A percentile compares a stretch with the other conserved stretches of the same genome.
Evolutionary conservation across 2,329 filamentous ascomycete species (phyloP).

Genomic region (Hansfordia pulvinata): DNA sequence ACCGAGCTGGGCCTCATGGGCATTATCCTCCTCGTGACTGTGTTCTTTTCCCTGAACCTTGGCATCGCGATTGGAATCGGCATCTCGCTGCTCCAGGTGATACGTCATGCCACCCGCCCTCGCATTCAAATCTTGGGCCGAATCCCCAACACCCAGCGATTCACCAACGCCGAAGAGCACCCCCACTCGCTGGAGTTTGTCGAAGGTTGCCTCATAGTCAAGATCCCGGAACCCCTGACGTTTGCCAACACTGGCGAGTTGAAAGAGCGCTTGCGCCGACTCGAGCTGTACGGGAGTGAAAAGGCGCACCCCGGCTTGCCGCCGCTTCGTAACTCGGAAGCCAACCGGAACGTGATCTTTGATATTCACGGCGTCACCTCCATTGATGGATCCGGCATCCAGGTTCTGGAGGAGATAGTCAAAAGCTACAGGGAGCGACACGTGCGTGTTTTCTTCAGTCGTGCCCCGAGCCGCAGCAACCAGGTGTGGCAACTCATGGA

Average conservation of each 20-base stretch:
- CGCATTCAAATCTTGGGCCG: conserved; percentile 94
- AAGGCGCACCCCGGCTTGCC: conserved; percentile 79
- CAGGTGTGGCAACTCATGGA: conserved; percentile 61
- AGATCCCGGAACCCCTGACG: conserved; percentile 91
- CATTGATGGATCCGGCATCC: conserved; percentile 83
- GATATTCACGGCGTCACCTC: conserved; percentile 96
- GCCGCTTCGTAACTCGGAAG: conserved; percentile 59
- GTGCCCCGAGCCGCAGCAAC: conserved; percentile 32
- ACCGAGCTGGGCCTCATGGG: conserved; percentile 77
- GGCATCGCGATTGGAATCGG: conserved; percentile 92
- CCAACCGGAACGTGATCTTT: conserved; percentile 88
- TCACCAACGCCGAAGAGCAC: conserved; percentile 71
- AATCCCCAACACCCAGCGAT: conserved; percentile 68
- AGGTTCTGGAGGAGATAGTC: conserved; percentile 86
- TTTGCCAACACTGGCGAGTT: conserved; percentile 95
- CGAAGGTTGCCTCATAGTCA: conserved; percentile 87
- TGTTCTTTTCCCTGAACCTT: conserved; percentile 87
- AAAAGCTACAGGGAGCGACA: conserved; percentile 62
- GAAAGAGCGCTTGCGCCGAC: conserved; percentile 65
- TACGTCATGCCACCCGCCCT: conserved; percentile 80
- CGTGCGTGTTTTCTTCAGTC: conserved; percentile 63
- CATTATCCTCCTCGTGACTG: conserved; percentile 80
- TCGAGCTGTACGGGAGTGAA: conserved; percentile 84
- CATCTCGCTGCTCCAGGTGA: conserved; percentile 76
- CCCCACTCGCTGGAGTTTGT: conserved; percentile 71